Conservation (phyloP, 768 basidiomycete species). For the Naematelia aurantialba region DNA sequence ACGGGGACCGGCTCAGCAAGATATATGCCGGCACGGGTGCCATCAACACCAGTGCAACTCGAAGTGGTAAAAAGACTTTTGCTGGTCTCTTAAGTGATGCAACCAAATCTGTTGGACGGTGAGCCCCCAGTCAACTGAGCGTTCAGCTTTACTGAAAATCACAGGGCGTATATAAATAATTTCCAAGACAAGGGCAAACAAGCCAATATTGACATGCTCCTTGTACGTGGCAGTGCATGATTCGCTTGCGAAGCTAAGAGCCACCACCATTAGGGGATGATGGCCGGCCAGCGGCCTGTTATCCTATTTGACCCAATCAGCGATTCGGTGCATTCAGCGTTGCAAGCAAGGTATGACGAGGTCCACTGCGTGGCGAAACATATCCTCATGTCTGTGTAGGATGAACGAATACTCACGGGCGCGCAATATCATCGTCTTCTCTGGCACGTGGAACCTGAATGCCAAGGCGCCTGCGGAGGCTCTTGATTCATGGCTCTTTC, state of each 20-base stretch:
- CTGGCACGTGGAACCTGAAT: slow-evolving; percentile 95
- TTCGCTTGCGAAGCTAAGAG: neutral
- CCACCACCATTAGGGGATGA: slow-evolving; percentile 68
- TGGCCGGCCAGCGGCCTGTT: slow-evolving; percentile 79
- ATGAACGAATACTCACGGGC: slow-evolving; percentile 77
- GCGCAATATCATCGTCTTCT: slow-evolving; percentile 68
- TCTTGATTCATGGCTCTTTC: slow-evolving; percentile 85
- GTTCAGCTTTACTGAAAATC: neutral
- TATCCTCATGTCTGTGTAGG: slow-evolving; percentile 51
- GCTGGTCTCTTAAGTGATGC: slow-evolving; percentile 94
- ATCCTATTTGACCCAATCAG: slow-evolving; percentile 91
- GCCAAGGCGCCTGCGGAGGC: slow-evolving; percentile 79
- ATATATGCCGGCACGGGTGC: slow-evolving; percentile 82
- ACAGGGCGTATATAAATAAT: slow-evolving; percentile 91
- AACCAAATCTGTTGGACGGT: slow-evolving; percentile 69
- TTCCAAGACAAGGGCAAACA: slow-evolving; percentile 96
- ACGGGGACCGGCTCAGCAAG: slow-evolving; percentile 60
- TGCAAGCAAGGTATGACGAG: slow-evolving; percentile 63
- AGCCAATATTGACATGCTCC: slow-evolving; percentile 86
- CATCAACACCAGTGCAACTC: slow-evolving; percentile 90
- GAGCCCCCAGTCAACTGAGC: slow-evolving; percentile 1
- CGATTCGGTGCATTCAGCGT: slow-evolving; percentile 70
- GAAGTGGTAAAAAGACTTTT: slow-evolving; percentile 88
- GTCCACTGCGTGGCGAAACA: neutral
- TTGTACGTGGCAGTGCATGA: slow-evolving; percentile 61